Conservation (phyloP, 164 flowering plant species). For the Magnolia officinalis region DNA sequence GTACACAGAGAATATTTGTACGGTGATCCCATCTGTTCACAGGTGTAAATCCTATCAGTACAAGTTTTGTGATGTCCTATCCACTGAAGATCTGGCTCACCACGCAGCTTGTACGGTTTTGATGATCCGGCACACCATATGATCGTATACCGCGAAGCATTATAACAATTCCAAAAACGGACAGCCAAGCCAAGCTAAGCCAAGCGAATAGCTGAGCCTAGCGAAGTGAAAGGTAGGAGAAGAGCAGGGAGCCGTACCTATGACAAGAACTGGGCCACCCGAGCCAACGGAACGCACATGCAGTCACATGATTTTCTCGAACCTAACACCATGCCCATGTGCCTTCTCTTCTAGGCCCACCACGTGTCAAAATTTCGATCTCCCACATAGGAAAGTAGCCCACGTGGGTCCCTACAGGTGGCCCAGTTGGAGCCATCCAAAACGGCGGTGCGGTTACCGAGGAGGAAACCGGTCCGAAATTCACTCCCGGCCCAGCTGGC, state of each 20-base stretch:
- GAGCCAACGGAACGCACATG: constrained; percentile 17
- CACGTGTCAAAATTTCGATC: neutral
- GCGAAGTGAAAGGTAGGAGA: neutral
- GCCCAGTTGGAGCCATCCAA: neutral
- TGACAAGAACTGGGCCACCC: neutral
- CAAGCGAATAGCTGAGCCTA: neutral
- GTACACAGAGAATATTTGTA: no score
- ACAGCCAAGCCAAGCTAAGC: neutral
- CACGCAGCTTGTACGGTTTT: neutral
- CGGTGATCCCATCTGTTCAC: no score
- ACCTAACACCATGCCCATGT: constrained; percentile 13
- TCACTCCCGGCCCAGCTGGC: neutral
- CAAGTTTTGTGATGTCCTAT: no score
- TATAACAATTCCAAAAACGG: neutral
- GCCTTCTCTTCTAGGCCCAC: neutral
- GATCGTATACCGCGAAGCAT: neutral
- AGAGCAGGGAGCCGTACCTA: neutral
- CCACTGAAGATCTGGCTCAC: neutral
- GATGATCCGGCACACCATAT: neutral
- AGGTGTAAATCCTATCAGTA: no score
- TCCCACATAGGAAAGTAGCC: neutral
- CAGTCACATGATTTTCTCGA: constrained; percentile 17
- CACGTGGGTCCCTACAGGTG: neutral
- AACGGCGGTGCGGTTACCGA: neutral
- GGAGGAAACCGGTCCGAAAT: constrained; percentile 1